Percentiles rank a stretch among this genome's conserved stretches.
phyloP scores from a whole-genome alignment of 2,329 filamentous ascomycete genomes.

The Colletotrichum godetiae region DNA sequence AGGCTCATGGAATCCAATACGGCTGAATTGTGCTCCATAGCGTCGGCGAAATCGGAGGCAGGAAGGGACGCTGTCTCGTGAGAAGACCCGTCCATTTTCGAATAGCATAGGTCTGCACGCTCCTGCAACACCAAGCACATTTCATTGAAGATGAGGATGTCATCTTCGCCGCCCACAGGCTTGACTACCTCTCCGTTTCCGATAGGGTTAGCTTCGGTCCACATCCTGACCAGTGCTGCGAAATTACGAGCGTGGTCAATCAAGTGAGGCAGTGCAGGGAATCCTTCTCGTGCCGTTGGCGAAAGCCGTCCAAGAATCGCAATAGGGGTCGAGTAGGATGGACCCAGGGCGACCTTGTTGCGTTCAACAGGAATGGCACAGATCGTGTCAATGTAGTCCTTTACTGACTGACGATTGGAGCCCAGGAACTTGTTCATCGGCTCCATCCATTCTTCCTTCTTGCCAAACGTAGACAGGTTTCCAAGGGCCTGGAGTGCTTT shows the following conservation, averaged over 20 bases:
- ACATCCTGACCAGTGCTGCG: conserved; percentile 84
- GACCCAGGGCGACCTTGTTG: conserved; percentile 65
- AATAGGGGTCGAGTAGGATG: conserved; percentile 89
- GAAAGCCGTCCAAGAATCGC: conserved; percentile 88
- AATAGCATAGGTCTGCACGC: conserved; percentile 63
- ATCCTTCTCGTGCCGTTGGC: conserved; percentile 86
- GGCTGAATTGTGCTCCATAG: conserved; percentile 55
- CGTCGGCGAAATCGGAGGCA: conserved; percentile 56
- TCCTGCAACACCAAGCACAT: conserved; percentile 62
- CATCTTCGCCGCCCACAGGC: conserved; percentile 51
- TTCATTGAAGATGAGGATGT: conserved; percentile 64
- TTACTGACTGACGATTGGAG: conserved; percentile 81
- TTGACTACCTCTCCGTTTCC: conserved; percentile 37
- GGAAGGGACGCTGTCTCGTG: conserved; percentile 47
- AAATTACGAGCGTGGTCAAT: conserved; percentile 90
- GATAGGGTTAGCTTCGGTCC: conserved; percentile 69
- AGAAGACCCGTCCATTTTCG: conserved; percentile 59
- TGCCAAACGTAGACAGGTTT: conserved; percentile 91
- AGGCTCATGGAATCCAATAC: conserved; percentile 50
- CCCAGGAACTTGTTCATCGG: conserved; percentile 93
- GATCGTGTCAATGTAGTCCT: conserved; percentile 86
- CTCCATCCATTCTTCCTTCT: conserved; percentile 99
- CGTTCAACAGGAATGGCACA: conserved; percentile 84
- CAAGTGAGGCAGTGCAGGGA: conserved; percentile 91
- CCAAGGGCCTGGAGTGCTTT: conserved; percentile 92